phyloP scores from a whole-genome alignment of 2,329 filamentous ascomycete genomes.

The Magnaporthales sp. region DNA sequence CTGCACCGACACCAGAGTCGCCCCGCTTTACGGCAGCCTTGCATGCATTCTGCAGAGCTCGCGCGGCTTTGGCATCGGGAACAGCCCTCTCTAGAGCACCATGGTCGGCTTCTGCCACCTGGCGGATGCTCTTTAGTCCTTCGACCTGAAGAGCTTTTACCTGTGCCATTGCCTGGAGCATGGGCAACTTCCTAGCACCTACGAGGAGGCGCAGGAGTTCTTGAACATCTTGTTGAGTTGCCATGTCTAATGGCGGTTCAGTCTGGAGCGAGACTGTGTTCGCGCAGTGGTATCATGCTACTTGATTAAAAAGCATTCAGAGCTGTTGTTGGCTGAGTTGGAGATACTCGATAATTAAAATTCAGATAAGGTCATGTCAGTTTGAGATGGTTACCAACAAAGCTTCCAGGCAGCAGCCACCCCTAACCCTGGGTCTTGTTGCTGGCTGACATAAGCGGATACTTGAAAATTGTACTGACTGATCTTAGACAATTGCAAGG shows the following conservation, averaged over 20 bases:
- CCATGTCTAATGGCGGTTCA: not conserved
- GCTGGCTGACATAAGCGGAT: not conserved
- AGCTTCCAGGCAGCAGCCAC: not conserved
- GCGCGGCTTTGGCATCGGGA: conserved; percentile 38
- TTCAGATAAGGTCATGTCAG: not conserved
- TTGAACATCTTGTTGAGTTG: conserved; percentile 47
- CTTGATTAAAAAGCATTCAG: not conserved
- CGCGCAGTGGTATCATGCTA: not conserved
- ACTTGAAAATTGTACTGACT: too few relatives aligned
- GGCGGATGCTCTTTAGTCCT: conserved; percentile 43
- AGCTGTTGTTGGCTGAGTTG: not conserved
- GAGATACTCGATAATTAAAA: not conserved
- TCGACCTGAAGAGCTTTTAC: conserved; percentile 48
- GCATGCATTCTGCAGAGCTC: conserved; percentile 43
- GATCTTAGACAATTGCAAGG: too few relatives aligned
- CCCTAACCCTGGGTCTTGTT: not conserved
- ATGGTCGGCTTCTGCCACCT: conserved; percentile 42
- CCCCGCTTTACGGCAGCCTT: conserved; percentile 39
- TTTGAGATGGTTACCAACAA: not conserved
- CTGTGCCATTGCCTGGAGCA: conserved; percentile 50
- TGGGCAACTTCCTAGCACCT: conserved; percentile 43
- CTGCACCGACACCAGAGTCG: conserved; percentile 8
- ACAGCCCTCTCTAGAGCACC: conserved; percentile 35
- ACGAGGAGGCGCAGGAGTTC: conserved; percentile 53
- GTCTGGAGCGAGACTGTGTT: not conserved